These are phyloP conservation scores for Tylopilus felleus DNA, from an alignment of 768 basidiomycete species.

Conservation along the genomic window DNA sequence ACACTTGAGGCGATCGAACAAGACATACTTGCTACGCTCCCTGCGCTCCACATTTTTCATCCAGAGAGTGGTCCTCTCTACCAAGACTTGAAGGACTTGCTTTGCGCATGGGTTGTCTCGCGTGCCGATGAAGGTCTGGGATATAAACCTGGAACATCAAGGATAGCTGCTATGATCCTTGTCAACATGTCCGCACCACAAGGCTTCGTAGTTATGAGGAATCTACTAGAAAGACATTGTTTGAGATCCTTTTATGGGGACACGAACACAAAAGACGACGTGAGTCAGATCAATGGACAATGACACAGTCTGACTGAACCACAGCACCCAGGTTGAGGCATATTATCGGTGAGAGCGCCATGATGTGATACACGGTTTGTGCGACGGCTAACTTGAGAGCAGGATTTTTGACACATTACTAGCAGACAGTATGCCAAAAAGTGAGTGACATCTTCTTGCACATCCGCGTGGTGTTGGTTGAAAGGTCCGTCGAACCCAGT, in stretches of 20 bases:
- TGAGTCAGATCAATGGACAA: constrained; percentile 39
- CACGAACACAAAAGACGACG: constrained; percentile 67
- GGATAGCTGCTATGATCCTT: constrained; percentile 82
- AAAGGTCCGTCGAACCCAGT: constrained; percentile 42
- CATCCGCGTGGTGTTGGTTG: neutral
- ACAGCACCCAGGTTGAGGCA: constrained; percentile 66
- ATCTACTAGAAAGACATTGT: constrained; percentile 82
- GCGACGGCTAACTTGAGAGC: constrained; percentile 14
- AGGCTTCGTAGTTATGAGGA: constrained; percentile 81
- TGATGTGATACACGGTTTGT: neutral
- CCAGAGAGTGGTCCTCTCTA: constrained; percentile 75
- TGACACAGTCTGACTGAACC: constrained; percentile 28
- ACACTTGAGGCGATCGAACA: constrained; percentile 64
- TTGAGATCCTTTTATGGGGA: constrained; percentile 83
- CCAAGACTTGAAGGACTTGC: constrained; percentile 75
- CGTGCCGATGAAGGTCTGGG: constrained; percentile 79
- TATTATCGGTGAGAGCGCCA: constrained; percentile 68
- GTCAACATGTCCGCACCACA: constrained; percentile 74
- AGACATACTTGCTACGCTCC: constrained; percentile 72
- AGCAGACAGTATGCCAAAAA: constrained; percentile 92
- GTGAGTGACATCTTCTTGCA: constrained; percentile 40
- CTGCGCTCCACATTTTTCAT: constrained; percentile 77
- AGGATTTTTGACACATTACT: constrained; percentile 92
- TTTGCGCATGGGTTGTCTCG: constrained; percentile 85
- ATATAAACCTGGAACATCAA: constrained; percentile 66